Conservation (phyloP, 257 asterid species). For the Dorcoceras hygrometricum region DNA sequence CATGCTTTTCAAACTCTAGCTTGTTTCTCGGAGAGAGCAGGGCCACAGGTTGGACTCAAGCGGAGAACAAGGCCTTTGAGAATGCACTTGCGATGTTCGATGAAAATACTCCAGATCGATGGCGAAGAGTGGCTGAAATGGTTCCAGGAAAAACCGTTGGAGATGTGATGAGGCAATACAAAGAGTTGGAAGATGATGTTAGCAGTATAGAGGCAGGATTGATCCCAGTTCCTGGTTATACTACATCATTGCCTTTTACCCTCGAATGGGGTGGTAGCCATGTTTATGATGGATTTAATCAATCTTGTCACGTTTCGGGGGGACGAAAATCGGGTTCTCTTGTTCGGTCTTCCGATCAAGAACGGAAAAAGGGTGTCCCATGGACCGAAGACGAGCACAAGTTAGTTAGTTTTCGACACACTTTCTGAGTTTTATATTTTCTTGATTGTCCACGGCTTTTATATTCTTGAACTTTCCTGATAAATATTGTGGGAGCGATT, state of each 20-base stretch:
- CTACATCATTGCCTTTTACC: constrained; percentile 58
- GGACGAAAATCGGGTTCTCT: constrained; percentile 47
- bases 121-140: constrained; percentile 86
- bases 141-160: constrained; percentile 82
- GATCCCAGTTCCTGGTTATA: constrained; percentile 69
- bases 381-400: constrained; percentile 98
- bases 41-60: constrained; percentile 69
- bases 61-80: constrained; percentile 88
- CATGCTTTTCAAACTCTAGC: constrained; percentile 48
- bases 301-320: constrained; percentile 32
- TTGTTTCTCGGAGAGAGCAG: constrained; percentile 57
- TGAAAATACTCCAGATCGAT: constrained; percentile 78
- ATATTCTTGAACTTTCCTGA: background rate
- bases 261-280: constrained; percentile 70
- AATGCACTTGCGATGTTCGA: constrained; percentile 85
- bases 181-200: constrained; percentile 83
- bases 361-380: constrained; percentile 89
- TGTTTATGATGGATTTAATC: constrained; percentile 47
- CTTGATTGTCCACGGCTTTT: constrained; percentile 9
- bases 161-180: constrained; percentile 78
- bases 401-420: constrained; percentile 56
- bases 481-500: constrained; percentile 7
- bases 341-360: constrained; percentile 63
- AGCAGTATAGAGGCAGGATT: constrained; percentile 88
- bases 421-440: background rate